A percentile compares a stretch with the other conserved stretches of the same genome.
phyloP scores from a whole-genome alignment of 2,329 filamentous ascomycete genomes.

The Hypoxylon sp. region DNA sequence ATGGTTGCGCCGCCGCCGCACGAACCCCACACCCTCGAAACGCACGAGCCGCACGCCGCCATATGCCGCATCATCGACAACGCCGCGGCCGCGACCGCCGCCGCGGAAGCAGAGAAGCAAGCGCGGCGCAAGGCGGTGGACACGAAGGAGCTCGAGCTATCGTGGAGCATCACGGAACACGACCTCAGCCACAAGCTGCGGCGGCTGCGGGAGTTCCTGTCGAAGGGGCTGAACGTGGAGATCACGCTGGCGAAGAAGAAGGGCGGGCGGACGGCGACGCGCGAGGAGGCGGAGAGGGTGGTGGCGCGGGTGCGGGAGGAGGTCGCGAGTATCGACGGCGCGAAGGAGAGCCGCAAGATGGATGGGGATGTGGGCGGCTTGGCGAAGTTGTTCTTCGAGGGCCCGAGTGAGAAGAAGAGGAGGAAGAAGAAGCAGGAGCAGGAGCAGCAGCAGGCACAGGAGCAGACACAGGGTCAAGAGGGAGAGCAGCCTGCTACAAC shows the following conservation, averaged over 20 bases:
- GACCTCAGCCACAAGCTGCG: slow-evolving; percentile 83
- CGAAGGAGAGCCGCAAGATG: slow-evolving; percentile 58
- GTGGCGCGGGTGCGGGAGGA: slow-evolving; percentile 64
- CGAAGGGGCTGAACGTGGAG: slow-evolving; percentile 82
- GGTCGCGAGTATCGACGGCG: slow-evolving; percentile 49
- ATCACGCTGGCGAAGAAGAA: slow-evolving; percentile 78
- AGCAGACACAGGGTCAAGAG: neutral
- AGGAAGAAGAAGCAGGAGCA: slow-evolving; percentile 29
- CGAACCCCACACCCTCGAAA: slow-evolving; percentile 53
- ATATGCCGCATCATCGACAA: slow-evolving; percentile 81
- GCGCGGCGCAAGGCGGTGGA: slow-evolving; percentile 62
- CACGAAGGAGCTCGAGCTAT: slow-evolving; percentile 86
- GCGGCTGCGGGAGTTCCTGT: slow-evolving; percentile 77
- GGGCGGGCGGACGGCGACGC: slow-evolving; percentile 70
- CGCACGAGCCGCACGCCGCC: slow-evolving; percentile 61
- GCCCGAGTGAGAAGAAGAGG: slow-evolving; percentile 44
- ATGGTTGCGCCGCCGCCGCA: slow-evolving; percentile 52
- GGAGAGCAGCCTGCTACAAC: neutral
- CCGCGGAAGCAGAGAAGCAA: slow-evolving; percentile 60
- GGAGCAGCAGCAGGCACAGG: slow-evolving; percentile 8
- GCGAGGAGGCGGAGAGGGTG: slow-evolving; percentile 72
- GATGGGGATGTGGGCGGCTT: slow-evolving; percentile 59
- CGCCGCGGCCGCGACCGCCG: slow-evolving; percentile 57
- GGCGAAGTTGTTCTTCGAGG: slow-evolving; percentile 58
- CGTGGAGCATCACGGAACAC: slow-evolving; percentile 85